A percentile compares a stretch with the other conserved stretches of the same genome.
phyloP scores from a whole-genome alignment of 768 basidiomycete genomes.

The Trametes cubensis region DNA sequence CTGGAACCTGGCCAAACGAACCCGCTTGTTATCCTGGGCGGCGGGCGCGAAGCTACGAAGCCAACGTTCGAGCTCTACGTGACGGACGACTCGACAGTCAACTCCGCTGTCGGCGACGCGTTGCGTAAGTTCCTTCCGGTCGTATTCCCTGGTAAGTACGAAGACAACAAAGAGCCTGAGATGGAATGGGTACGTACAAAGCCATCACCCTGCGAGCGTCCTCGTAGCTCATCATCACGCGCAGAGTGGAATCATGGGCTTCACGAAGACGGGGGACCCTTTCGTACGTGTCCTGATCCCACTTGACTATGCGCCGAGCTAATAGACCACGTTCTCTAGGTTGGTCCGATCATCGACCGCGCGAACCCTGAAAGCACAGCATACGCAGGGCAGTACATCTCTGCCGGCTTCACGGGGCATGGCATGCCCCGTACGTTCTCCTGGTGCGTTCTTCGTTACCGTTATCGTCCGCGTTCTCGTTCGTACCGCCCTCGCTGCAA shows the following conservation, averaged over 20 bases:
- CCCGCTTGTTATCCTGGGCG: conserved; percentile 75
- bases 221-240: not conserved
- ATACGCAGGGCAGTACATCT: conserved; percentile 65
- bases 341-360: conserved; percentile 57
- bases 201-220: not conserved
- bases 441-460: conserved; percentile 48
- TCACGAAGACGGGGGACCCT: conserved; percentile 60
- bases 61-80: conserved; percentile 53
- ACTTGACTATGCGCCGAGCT: not conserved
- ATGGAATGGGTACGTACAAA: conserved; percentile 73
- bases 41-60: conserved; percentile 52
- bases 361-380: conserved; percentile 20
- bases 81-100: conserved; percentile 60
- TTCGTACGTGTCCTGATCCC: conserved; percentile 51
- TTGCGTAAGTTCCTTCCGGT: conserved; percentile 63
- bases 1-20: conserved; percentile 35
- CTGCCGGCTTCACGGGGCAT: conserved; percentile 75
- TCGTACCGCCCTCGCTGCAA: not conserved
- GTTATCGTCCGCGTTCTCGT: not conserved
- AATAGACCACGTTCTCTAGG: conserved; percentile 40
- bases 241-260: conserved; percentile 86
- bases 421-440: conserved; percentile 80
- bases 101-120: conserved; percentile 47
- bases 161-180: conserved; percentile 54
- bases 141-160: conserved; percentile 58